Evolutionary conservation across 495 filamentous ascomycete genomes (phyloP), one percentile per base, ranked within the genome.

Genomic region (Podospora pseudocomata): DNA sequence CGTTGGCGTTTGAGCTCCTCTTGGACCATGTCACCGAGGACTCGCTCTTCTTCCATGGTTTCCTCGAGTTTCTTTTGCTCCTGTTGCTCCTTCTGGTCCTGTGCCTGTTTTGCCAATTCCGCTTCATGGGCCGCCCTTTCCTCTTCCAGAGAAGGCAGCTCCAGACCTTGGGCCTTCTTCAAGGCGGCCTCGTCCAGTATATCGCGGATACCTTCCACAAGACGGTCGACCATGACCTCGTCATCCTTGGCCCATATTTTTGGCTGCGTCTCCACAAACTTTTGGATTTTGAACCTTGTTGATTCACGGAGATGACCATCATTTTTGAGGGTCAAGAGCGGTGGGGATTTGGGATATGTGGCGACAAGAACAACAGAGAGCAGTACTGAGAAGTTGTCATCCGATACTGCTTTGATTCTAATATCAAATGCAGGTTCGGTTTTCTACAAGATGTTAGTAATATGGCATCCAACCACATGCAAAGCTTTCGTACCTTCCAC

Each of bases 331-430:
- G 83, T 87, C 4, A 99, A 75, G 34, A 91, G 82, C 2, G 95
- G 95, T 3, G 86, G 77, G 18, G 92, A 91, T 77, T 94, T 97
- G 7, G 96, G 96, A 78, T 99, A 99, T 0, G 95, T 97, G 15
- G 94, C 90, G 13, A 92, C 93, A 28, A 99, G 76, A 39, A 90
- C 88, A 49, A 95, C 91, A 5, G 79, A 78, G 20, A 97, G 78
- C 1, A 85, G 86, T 11, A 92, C 79, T 18, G 79, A 79, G 32
- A 89, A 81, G 11, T 91, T 87, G 34, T 88, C 83, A 65, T 94
- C 90, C 2, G 88, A 87, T 26, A 85, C 84, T 11, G 92, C 85
- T 72, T 88, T 91, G 34, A 97, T 80, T 63, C 83, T 86, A 64
- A 99, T 88, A 70, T 90, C 90, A 73, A 98, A 96, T 0, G 86